Percentiles rank a stretch among this genome's conserved stretches.
These are phyloP conservation scores for Dissoconium aciculare DNA, from an alignment of 2,329 filamentous ascomycete genomes.

Conservation along the genomic window DNA sequence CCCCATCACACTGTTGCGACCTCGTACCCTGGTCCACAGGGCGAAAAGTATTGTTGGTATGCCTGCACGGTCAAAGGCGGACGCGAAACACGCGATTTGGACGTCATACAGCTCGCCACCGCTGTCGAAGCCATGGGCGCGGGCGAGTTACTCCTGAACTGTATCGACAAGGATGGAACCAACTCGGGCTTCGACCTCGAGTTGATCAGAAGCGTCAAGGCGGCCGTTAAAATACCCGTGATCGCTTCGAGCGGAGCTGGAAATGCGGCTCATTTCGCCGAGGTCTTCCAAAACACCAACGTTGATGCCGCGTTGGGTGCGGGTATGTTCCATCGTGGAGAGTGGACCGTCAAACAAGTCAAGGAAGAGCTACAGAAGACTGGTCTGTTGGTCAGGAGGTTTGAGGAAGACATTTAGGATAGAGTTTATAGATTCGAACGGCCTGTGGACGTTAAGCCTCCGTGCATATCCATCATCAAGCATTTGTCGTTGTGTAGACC, in stretches of 20 bases:
- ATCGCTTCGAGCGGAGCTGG: constrained; percentile 91
- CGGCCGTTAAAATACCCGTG: constrained; percentile 75
- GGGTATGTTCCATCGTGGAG: constrained; percentile 92
- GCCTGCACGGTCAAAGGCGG: constrained; percentile 95
- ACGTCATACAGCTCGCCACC: constrained; percentile 72
- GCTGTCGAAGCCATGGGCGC: constrained; percentile 93
- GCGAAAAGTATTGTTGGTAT: constrained; percentile 84
- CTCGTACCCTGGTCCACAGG: constrained; percentile 51
- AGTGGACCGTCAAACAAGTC: constrained; percentile 88
- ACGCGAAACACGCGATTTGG: constrained; percentile 81
- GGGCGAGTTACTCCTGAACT: constrained; percentile 90
- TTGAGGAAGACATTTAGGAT: constrained; percentile 42
- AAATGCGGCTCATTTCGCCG: constrained; percentile 69
- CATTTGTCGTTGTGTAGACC: too few relatives aligned
- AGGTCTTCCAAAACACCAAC: constrained; percentile 73
- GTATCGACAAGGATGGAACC: constrained; percentile 91
- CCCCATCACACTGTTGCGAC: constrained; percentile 65
- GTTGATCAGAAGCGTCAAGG: constrained; percentile 76
- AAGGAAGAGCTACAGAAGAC: constrained; percentile 63
- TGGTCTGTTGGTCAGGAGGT: constrained; percentile 64
- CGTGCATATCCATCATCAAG: too few relatives aligned
- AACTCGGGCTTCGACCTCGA: constrained; percentile 92
- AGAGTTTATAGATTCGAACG: too few relatives aligned
- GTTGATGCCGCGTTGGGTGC: constrained; percentile 90
- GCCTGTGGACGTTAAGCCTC: too few relatives aligned